Conservation (phyloP, 495 filamentous ascomycete species). For the Aspergillus sparsus region DNA sequence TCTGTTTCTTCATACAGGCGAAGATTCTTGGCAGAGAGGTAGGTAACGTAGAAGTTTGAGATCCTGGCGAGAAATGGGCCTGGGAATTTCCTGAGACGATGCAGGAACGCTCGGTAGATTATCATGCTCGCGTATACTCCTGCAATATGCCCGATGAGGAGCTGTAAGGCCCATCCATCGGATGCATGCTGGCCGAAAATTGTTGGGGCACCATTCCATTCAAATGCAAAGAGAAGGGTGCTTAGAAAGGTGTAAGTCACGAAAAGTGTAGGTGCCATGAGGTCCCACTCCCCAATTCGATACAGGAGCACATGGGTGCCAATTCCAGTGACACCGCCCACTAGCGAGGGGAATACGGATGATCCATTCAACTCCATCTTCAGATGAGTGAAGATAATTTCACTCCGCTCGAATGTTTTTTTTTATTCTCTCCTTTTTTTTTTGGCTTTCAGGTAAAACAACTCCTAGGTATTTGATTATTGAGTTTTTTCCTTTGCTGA, state of each 20-base stretch:
- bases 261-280: not conserved
- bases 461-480: no score
- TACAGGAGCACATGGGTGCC: conserved; percentile 6
- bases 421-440: no score
- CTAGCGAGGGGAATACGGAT: not conserved
- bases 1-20: conserved; percentile 36
- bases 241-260: not conserved
- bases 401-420: no score
- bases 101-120: conserved; percentile 36
- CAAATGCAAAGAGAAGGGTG: not conserved
- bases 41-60: conserved; percentile 33
- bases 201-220: not conserved
- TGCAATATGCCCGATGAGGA: conserved; percentile 2
- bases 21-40: conserved; percentile 20
- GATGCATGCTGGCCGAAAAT: not conserved
- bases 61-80: conserved; percentile 39
- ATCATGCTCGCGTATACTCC: conserved; percentile 35
- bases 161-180: not conserved
- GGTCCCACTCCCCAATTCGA: conserved; percentile 8
- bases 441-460: not conserved
- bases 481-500: no score
- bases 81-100: conserved; percentile 38
- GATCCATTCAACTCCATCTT: not conserved
- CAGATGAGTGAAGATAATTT: not conserved
- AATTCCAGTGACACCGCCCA: conserved; percentile 5